Conservation (phyloP, 1,284 basidiomycete species). For the Hemileia vastatrix region DNA sequence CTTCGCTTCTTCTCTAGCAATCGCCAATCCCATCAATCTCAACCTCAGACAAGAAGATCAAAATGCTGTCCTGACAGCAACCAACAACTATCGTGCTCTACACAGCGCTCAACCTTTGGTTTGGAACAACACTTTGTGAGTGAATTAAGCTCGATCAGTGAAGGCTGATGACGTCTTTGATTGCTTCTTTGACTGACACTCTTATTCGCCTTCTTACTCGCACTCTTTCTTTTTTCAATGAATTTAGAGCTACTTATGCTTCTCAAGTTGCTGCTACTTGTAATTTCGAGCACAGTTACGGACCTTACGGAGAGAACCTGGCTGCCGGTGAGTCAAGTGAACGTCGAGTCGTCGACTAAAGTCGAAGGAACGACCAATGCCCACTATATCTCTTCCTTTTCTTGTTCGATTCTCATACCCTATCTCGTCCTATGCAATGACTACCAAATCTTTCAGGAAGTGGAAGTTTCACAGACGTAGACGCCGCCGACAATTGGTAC, state of each 20-base stretch:
- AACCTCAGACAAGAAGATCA: not conserved
- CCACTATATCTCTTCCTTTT: not conserved
- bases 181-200: no score
- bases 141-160: not conserved
- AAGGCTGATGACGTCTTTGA: not conserved
- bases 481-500: constrained; percentile 28
- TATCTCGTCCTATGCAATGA: no score
- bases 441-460: not conserved
- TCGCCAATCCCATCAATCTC: not conserved
- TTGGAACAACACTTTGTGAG: not conserved
- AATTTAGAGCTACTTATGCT: not conserved
- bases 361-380: no score
- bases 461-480: constrained; percentile 19
- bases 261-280: constrained; percentile 18
- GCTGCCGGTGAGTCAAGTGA: constrained; percentile 10
- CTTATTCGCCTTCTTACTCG: not conserved
- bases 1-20: not conserved
- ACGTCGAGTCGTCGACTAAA: not conserved
- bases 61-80: not conserved
- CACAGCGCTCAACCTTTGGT: not conserved
- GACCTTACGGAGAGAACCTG: constrained; percentile 31
- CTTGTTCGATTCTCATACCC: not conserved
- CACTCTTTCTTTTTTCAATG: not conserved
- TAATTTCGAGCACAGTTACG: constrained; percentile 28
- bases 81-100: not conserved